Conservation (phyloP, 116 monocot genomes). For the Trichopus zeylanicus region DNA sequence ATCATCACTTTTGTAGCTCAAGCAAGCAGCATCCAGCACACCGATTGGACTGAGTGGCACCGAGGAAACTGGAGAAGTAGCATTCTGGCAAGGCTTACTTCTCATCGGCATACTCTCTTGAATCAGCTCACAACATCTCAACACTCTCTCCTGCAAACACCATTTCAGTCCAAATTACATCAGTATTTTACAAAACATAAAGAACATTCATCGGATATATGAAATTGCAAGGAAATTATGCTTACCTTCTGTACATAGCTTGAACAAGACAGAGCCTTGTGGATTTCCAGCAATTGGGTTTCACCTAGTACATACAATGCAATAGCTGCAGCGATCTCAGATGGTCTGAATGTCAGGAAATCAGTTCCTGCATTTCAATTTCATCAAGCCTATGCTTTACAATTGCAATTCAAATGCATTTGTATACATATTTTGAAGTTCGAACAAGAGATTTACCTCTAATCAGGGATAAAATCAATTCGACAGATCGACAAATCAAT, state of each 20-base stretch:
- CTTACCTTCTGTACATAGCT: constrained; percentile 35
- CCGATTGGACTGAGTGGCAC: constrained; percentile 76
- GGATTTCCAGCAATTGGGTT: constrained; percentile 9
- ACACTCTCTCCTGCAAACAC: constrained; percentile 53
- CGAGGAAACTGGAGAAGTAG: constrained; percentile 17
- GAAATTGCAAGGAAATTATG: not conserved
- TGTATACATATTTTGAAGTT: not conserved
- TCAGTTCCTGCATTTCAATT: constrained; percentile 29
- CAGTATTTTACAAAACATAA: not conserved
- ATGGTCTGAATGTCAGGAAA: constrained; percentile 52
- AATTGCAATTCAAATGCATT: not conserved
- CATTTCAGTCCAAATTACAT: not conserved
- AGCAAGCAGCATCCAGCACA: constrained; percentile 69
- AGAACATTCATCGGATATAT: too few relatives aligned
- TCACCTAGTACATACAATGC: constrained; percentile 28
- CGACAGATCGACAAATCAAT: constrained; percentile 28
- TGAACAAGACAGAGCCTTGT: constrained; percentile 19
- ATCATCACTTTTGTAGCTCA: constrained; percentile 40
- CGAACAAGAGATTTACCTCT: constrained; percentile 30
- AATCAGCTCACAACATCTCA: constrained; percentile 53
- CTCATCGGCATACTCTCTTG: constrained; percentile 27
- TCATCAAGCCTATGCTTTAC: not conserved
- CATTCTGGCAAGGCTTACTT: constrained; percentile 4
- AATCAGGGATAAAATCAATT: constrained; percentile 52
- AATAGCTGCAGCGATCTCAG: constrained; percentile 71